These are phyloP conservation scores for Diaporthe citri DNA, from an alignment of 2,329 filamentous ascomycete genomes.

Conservation along the genomic window DNA sequence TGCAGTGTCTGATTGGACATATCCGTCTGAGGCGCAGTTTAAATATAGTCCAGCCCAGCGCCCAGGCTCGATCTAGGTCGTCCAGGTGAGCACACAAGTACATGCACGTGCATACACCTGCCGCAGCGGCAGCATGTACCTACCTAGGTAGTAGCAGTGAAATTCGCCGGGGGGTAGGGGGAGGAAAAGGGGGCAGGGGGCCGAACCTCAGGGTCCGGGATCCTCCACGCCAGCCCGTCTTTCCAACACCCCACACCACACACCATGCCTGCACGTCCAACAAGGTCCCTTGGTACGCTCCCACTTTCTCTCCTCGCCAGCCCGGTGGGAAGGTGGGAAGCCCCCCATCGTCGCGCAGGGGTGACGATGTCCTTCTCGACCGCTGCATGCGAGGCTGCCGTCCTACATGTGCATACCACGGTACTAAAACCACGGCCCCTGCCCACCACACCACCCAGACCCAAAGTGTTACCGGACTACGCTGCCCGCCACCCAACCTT, in stretches of 20 bases:
- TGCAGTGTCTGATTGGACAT: constrained; percentile 21
- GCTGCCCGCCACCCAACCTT: constrained; percentile 14
- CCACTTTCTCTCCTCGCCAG: constrained; percentile 1
- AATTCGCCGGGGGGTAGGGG: background rate
- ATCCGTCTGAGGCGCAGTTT: constrained; percentile 22
- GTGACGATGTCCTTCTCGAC: constrained; percentile 22
- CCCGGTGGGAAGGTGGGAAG: background rate
- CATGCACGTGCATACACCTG: background rate
- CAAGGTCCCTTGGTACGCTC: constrained; percentile 21
- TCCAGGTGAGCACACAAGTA: background rate
- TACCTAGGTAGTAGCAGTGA: background rate
- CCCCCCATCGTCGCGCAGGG: constrained; percentile 20
- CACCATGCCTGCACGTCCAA: background rate
- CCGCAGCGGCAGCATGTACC: background rate
- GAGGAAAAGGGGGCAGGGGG: constrained; percentile 16
- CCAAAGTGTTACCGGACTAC: background rate
- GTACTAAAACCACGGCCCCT: constrained; percentile 28
- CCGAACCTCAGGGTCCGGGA: constrained; percentile 26
- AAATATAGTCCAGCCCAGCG: constrained; percentile 19
- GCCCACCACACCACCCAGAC: constrained; percentile 22
- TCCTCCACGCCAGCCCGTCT: background rate
- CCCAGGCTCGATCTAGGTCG: constrained; percentile 4
- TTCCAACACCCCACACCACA: constrained; percentile 4
- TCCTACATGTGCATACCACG: background rate
- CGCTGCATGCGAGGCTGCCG: constrained; percentile 18